Percentiles rank a stretch among this genome's conserved stretches.
Evolutionary conservation across 78 protist species (phyloP).

Genomic region (Planoprotostelium fungivorum): DNA sequence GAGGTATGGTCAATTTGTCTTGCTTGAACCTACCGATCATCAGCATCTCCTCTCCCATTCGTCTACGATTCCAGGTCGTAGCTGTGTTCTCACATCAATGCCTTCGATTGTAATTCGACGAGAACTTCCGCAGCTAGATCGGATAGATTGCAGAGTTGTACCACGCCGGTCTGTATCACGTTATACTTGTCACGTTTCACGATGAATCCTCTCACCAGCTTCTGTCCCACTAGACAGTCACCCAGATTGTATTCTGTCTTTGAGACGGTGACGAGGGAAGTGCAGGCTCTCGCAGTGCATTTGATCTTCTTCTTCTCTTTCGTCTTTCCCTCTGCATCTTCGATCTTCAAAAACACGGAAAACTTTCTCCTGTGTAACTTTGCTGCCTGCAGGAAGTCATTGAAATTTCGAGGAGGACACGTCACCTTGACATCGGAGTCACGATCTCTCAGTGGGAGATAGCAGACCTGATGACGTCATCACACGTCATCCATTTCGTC

Average conservation of each 20-base stretch:
- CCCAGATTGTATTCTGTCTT: not conserved
- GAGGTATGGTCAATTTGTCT: slow-evolving; percentile 26
- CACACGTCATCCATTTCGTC: too few relatives aligned
- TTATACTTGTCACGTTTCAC: not conserved
- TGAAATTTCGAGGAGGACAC: not conserved
- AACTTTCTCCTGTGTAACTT: not conserved
- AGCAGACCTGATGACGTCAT: not conserved
- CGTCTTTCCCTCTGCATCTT: not conserved
- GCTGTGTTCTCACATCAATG: not conserved
- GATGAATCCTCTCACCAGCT: not conserved
- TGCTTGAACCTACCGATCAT: slow-evolving; percentile 18
- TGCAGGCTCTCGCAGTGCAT: not conserved
- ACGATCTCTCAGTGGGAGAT: not conserved
- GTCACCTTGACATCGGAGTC: not conserved
- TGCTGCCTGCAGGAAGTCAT: not conserved
- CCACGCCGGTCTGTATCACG: not conserved
- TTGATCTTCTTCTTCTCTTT: not conserved
- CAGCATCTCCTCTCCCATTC: too few relatives aligned
- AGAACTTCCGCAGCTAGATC: not conserved
- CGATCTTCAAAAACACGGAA: not conserved
- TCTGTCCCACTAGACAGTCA: not conserved
- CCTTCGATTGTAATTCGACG: not conserved
- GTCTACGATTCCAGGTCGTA: too few relatives aligned
- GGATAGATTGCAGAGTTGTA: not conserved
- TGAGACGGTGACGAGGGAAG: not conserved